Base-by-base conservation (phyloP, 1,139 yeast genomes). In the Sugiyamaella sp. region DNA sequence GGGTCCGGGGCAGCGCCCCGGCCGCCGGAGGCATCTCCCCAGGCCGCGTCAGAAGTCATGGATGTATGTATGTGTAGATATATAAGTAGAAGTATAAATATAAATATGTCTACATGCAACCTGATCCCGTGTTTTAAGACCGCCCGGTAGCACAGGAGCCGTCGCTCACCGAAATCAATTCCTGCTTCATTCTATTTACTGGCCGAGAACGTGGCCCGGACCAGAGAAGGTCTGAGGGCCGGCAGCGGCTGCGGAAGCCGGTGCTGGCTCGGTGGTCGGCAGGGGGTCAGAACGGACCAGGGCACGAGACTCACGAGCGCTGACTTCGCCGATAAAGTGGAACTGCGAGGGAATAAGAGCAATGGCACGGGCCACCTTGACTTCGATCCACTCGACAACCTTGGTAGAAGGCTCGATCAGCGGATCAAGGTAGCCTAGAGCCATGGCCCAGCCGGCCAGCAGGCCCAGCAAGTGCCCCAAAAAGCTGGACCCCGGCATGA, bases 381-480 rank as follows among this genome's bases (percentile, higher is more conserved):
- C 57, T 70, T 90, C 97, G 56, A 89, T 86, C 71, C 77, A 83
- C 58, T 82, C 78, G 17, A 89, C 79, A 1, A 81, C 77, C 60
- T 78, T 72, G 57, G 85, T 80, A 8, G 97, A 93, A 2, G 90
- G 89, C 58, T 79, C 75, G 21, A 75, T 79, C 64, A 85, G 71
- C 42, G 75, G 67, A 42, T 75, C 75, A 55, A 89, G 71, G 55
- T 76, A 70, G 10, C 86, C 93, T 64, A 76, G 70, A 2, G 80
- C 87, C 65, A 86, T 48, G 16, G 70, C 22, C 63, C 76, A 80
- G 10, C 90, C 90, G 47, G 75, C 78, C 41, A 66, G 65, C 60
- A 79, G 71, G 19, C 79, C 89, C 45, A 76, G 76, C 43, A 72
- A 69, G 68, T 90, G 96, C 21, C 96, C 96, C 62, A 85, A 72